Evolutionary conservation across 805 yeast genomes (phyloP), one percentile per base, ranked within the genome.

Genomic region (Hemisphaericaspora nanyangensis): DNA sequence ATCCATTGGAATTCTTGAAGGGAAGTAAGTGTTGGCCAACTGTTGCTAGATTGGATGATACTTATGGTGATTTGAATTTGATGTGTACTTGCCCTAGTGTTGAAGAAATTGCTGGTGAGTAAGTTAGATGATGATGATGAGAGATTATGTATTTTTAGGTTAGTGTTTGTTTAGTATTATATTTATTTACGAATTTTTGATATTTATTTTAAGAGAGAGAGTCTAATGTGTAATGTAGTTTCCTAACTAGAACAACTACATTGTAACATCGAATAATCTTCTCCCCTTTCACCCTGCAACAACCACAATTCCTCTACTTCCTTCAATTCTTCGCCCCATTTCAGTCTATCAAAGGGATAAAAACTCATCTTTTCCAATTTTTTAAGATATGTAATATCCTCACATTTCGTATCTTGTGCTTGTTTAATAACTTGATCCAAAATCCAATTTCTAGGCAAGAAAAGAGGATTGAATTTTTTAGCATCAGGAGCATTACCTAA

Each of bases 21-120:
- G 65, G 70, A 18, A 72, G 81, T 61, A 93, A 93, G 65, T 85
- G 89, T 59, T 93, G 99, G 99, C 98, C 99, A 28, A 73, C 89
- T 0, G 97, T 90, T 31, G 76, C 95, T 8, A 80, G 99, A 62
- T 76, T 91, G 39, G 95, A 93, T 59, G 99, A 93, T 58, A 84
- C 95, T 4, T 91, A 82, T 53, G 99, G 99, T 48, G 99, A 93
- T 60, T 70, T 82, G 75, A 82, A 93, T 65, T 73, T 91, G 62
- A 71, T 90, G 63, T 93, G 99, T 69, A 89, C 96, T 18, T 91
- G 99, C 68, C 93, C 93, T 24, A 72, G 84, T 3, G 91, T 85
- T 30, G 91, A 84, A 55, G 90, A 84, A 47, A 74, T 82, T 47
- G 85, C 79, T 12, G 61, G 45, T n/a, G 49, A 43, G 29, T 30